A percentile compares a stretch with the other conserved stretches of the same genome.
Conservation (phyloP, 306 rosid species). For the Quillaja saponaria region DNA sequence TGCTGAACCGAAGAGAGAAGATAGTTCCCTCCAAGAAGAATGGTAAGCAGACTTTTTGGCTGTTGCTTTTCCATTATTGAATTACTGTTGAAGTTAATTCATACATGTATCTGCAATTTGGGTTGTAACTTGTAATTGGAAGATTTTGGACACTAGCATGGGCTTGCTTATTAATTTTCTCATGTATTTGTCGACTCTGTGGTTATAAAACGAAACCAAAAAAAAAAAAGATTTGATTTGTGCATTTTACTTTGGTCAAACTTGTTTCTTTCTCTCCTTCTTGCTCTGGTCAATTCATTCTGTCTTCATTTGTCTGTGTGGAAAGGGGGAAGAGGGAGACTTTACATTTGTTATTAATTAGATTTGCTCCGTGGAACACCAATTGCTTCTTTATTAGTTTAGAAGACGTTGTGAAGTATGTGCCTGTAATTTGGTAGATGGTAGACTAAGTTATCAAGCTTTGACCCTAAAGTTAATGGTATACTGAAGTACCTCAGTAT, state of each 20-base stretch:
- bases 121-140: no score
- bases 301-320: not conserved
- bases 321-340: not conserved
- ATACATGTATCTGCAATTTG: no score
- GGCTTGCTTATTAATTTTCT: no score
- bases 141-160: no score
- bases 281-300: no score
- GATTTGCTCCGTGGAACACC: not conserved
- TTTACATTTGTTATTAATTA: no score
- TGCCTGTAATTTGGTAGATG: not conserved
- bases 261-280: not conserved
- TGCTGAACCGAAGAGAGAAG: constrained; percentile 42
- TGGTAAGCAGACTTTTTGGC: constrained; percentile 34
- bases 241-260: no score
- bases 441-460: not conserved
- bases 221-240: no score
- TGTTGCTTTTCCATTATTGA: constrained; percentile 1
- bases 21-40: constrained; percentile 25
- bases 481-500: no score
- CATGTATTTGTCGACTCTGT: no score
- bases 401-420: not conserved
- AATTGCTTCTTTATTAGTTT: not conserved
- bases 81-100: constrained; percentile 11
- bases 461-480: not conserved
- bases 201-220: no score